Percentiles rank a stretch among this genome's conserved stretches.
These are phyloP conservation scores for Hyphopichia khmerensis DNA, from an alignment of 1,139 yeast species.

Conservation along the genomic window DNA sequence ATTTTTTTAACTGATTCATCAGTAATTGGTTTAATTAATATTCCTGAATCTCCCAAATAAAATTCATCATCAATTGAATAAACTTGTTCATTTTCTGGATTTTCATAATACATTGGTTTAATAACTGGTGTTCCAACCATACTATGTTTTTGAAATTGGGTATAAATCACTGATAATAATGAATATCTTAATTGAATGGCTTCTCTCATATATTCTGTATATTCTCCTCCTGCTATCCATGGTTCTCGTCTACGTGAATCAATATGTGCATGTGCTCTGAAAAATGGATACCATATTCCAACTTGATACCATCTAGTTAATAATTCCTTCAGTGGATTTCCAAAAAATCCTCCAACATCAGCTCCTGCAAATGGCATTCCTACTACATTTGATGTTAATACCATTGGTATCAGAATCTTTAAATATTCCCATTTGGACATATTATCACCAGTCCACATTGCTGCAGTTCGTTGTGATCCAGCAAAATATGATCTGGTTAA, in stretches of 20 bases:
- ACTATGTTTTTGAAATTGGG: slow-evolving; percentile 70
- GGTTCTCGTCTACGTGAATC: slow-evolving; percentile 94
- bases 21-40: slow-evolving; percentile 81
- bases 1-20: slow-evolving; percentile 48
- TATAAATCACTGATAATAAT: slow-evolving; percentile 76
- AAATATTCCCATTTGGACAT: slow-evolving; percentile 90
- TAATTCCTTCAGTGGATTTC: slow-evolving; percentile 79
- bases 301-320: slow-evolving; percentile 93
- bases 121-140: slow-evolving; percentile 66
- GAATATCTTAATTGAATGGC: slow-evolving; percentile 73
- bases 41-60: slow-evolving; percentile 69
- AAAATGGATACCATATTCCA: slow-evolving; percentile 94
- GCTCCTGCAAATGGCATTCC: slow-evolving; percentile 96
- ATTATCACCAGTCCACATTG: slow-evolving; percentile 98
- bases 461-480: slow-evolving; percentile 89
- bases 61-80: slow-evolving; percentile 81
- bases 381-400: slow-evolving; percentile 73
- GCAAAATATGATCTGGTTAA: slow-evolving; percentile 84
- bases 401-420: slow-evolving; percentile 80
- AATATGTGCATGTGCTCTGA: slow-evolving; percentile 94
- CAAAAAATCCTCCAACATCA: slow-evolving; percentile 96
- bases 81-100: slow-evolving; percentile 49
- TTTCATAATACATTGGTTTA: slow-evolving; percentile 71
- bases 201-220: slow-evolving; percentile 63
- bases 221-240: slow-evolving; percentile 78